phyloP scores from a whole-genome alignment of 2,329 filamentous ascomycete genomes.

The Acarospora socialis region DNA sequence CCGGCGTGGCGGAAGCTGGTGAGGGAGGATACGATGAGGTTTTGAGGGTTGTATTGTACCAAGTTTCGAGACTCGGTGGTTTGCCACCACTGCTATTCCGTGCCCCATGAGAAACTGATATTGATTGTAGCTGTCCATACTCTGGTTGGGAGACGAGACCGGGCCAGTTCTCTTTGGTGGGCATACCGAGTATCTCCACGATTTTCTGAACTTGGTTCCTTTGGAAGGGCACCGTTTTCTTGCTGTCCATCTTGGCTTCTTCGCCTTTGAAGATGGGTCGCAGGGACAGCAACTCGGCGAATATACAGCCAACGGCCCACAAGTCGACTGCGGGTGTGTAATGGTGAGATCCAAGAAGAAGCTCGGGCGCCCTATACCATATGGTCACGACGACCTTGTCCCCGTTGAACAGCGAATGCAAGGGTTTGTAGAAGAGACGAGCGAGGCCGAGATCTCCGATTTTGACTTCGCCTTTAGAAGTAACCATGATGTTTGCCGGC shows the following conservation, averaged over 20 bases:
- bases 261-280: conserved; percentile 97
- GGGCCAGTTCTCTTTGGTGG: conserved; percentile 79
- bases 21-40: conserved; percentile 38
- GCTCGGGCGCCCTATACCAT: conserved; percentile 93
- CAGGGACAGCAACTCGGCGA: conserved; percentile 79
- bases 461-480: conserved; percentile 74
- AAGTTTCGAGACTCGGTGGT: conserved; percentile 54
- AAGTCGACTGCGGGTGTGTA: conserved; percentile 95
- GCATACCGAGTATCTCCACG: conserved; percentile 86
- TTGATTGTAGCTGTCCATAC: conserved; percentile 52
- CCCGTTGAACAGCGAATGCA: conserved; percentile 80
- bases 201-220: conserved; percentile 99
- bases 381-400: conserved; percentile 99
- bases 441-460: conserved; percentile 91
- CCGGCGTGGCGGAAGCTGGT: conserved; percentile 42
- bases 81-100: conserved; percentile 34
- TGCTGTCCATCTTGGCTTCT: conserved; percentile 96
- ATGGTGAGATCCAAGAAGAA: conserved; percentile 82
- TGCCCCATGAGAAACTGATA: conserved; percentile 29
- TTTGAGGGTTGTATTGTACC: conserved; percentile 60
- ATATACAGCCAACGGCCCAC: conserved; percentile 97
- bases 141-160: conserved; percentile 76
- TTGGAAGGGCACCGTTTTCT: conserved; percentile 95
- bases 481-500: conserved; percentile 98
- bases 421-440: conserved; percentile 81